Conservation (phyloP, 129 eudicot genomes). For the Apium graveolens region DNA sequence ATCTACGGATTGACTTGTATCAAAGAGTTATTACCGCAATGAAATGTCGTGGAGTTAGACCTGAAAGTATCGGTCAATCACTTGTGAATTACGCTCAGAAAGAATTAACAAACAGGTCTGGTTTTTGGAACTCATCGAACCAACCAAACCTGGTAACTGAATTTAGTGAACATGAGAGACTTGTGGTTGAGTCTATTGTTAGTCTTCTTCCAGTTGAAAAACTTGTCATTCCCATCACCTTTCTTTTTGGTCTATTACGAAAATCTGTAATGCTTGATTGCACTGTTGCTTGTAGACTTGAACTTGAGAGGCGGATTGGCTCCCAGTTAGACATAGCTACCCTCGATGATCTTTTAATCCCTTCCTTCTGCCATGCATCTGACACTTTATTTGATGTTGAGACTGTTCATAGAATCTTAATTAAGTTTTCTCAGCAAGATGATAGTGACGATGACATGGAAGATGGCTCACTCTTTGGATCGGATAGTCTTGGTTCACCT, state of each 20-base stretch:
- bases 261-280: slow-evolving; percentile 85
- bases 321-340: slow-evolving; percentile 84
- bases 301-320: slow-evolving; percentile 86
- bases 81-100: slow-evolving; percentile 74
- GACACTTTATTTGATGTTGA: slow-evolving; percentile 92
- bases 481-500: slow-evolving; percentile 71
- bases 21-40: slow-evolving; percentile 78
- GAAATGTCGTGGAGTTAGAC: slow-evolving; percentile 90
- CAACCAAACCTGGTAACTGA: slow-evolving; percentile 27
- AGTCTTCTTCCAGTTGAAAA: slow-evolving; percentile 84
- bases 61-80: slow-evolving; percentile 85
- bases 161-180: slow-evolving; percentile 38
- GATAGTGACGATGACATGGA: slow-evolving; percentile 78
- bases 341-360: slow-evolving; percentile 88
- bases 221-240: slow-evolving; percentile 62
- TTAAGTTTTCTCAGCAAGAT: slow-evolving; percentile 77
- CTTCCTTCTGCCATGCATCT: slow-evolving; percentile 66
- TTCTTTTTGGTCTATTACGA: slow-evolving; percentile 79
- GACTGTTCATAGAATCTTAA: slow-evolving; percentile 79
- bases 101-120: slow-evolving; percentile 60
- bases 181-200: slow-evolving; percentile 70
- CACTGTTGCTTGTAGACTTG: slow-evolving; percentile 56
- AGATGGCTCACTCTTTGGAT: slow-evolving; percentile 72
- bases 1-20: slow-evolving; percentile 73
- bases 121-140: slow-evolving; percentile 38